Evolutionary conservation across 257 asterid genomes (phyloP), one percentile per base, ranked within the genome.

Genomic region (Capsicum baccatum): DNA sequence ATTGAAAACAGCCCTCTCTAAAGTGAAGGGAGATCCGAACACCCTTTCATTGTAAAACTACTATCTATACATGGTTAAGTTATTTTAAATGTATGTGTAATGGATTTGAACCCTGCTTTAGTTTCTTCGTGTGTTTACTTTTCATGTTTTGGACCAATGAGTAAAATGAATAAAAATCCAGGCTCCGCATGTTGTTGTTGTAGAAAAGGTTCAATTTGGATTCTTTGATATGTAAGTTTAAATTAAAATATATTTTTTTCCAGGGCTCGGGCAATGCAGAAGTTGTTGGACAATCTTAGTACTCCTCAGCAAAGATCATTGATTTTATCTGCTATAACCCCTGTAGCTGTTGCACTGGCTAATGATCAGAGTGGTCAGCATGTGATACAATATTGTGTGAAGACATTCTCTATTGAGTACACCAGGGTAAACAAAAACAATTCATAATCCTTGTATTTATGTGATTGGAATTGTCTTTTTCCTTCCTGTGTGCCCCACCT

Each of bases 311-410:
- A 95, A 54, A 89, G 88, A 83, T 89, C 89, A 10, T 50, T 91
- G 2, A 84, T 93, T 3, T 73, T 89, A 60, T 79, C 89, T 14
- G 89, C 93, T 21, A 79, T 94, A 33, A 42, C 83, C 76, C 90
- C 82, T 44, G 91, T 87, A 66, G 94, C 87, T 89, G 83, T 85
- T 58, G 57, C 83, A 85, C 86, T 95, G 91, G 89, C 96, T 9
- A 89, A 60, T 78, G 98, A 95, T 56, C 85, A 92, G 71, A 90
- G 86, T 79, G 98, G 97, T n/a, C 95, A 92, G 74, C 94, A 89
- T 83, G 92, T 95, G 10, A 80, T 95, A 16, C 85, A 86, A 62
- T 88, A 84, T 76, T 93, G 97, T 71, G 81, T 93, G 26, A 87
- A 86, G 55, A 58, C 85, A 57, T 93, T 86, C 87, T 84, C 93